These are phyloP conservation scores for Lichtheimia corymbifera DNA, from an alignment of 371 early-diverging fungal genomes.

Conservation along the genomic window DNA sequence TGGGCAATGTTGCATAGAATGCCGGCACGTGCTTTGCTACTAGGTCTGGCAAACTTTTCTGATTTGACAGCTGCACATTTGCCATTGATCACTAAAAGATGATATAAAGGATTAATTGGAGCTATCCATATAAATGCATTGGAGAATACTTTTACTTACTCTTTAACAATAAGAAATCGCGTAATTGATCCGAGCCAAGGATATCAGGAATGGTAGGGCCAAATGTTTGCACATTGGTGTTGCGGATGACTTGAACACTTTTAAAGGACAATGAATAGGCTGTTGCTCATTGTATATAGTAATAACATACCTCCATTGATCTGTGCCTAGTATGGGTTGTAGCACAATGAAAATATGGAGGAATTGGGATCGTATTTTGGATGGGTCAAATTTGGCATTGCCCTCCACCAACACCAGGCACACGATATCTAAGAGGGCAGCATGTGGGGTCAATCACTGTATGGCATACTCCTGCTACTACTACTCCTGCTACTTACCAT, in stretches of 20 bases:
- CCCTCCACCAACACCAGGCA: conserved; percentile 73
- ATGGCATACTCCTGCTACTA: too few species aligned
- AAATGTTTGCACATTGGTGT: conserved; percentile 2
- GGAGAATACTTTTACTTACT: conserved; percentile 3
- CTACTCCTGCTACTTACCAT: conserved; percentile 44
- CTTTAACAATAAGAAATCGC: conserved; percentile 9
- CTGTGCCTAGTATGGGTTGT: conserved; percentile 30
- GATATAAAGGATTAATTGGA: background rate
- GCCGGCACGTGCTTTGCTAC: conserved; percentile 49
- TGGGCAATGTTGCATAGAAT: conserved; percentile 23
- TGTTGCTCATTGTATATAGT: background rate
- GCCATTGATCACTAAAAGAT: conserved; percentile 62
- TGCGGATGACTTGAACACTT: conserved; percentile 1
- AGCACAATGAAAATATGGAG: conserved; percentile 72
- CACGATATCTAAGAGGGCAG: conserved; percentile 71
- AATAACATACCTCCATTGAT: conserved; percentile 25
- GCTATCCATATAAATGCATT: background rate
- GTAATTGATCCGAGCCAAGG: background rate
- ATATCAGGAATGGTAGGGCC: conserved; percentile 5
- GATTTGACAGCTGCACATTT: conserved; percentile 71
- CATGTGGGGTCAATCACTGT: background rate
- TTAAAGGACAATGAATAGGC: background rate
- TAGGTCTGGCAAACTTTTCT: conserved; percentile 58
- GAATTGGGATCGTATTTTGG: conserved; percentile 66
- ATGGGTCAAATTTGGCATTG: conserved; percentile 55